Conservation (phyloP, 164 flowering plant genomes). For the Annona cherimola region DNA sequence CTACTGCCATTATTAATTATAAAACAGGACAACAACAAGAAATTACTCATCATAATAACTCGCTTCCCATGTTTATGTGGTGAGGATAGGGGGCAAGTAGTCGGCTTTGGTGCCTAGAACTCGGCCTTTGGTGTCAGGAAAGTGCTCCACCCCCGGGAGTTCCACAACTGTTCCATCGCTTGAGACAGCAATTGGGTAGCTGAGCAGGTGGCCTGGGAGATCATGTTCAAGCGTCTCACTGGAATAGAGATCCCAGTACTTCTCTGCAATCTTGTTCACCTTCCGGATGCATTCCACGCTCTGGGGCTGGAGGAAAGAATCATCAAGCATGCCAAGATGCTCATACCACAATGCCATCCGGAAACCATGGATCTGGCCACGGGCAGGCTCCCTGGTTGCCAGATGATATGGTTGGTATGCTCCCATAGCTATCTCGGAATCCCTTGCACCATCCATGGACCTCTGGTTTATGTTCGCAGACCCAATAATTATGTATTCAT, state of each 20-base stretch:
- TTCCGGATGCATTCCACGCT: conserved; percentile 47
- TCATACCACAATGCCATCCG: conserved; percentile 81
- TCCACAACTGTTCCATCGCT: conserved; percentile 33
- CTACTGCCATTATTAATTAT: no score
- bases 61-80: conserved; percentile 31
- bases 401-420: conserved; percentile 67
- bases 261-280: conserved; percentile 49
- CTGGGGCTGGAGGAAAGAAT: conserved; percentile 46
- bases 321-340: conserved; percentile 50
- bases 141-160: conserved; percentile 42
- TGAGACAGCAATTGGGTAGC: conserved; percentile 52
- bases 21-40: no score
- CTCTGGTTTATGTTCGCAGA: conserved; percentile 84
- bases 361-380: conserved; percentile 70
- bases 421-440: conserved; percentile 84
- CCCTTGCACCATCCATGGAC: conserved; percentile 80
- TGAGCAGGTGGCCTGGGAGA: conserved; percentile 67
- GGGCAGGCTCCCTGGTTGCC: conserved; percentile 34
- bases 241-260: conserved; percentile 57
- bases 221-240: conserved; percentile 37
- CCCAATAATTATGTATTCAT: conserved; percentile 78
- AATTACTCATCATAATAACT: no score
- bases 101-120: conserved; percentile 54
- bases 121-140: conserved; percentile 71
- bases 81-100: conserved; percentile 52